phyloP scores from a whole-genome alignment of 2,329 filamentous ascomycete species.

The Trichophyton simii region DNA sequence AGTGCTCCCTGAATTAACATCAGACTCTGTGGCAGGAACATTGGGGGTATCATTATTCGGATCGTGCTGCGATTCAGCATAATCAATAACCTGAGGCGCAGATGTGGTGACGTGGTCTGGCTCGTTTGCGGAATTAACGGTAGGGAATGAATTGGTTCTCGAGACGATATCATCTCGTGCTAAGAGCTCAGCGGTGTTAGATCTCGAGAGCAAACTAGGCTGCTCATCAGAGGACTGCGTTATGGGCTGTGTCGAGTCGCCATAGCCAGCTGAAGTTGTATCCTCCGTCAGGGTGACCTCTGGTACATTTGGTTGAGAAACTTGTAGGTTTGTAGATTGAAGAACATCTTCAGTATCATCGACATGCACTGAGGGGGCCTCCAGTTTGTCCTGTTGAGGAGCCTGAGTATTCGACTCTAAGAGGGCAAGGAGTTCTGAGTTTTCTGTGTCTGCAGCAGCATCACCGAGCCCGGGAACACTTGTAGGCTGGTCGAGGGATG shows the following conservation, averaged over 20 bases:
- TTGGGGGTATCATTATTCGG: neutral
- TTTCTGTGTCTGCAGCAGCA: neutral
- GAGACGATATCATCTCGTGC: constrained; percentile 2
- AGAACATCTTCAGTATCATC: neutral
- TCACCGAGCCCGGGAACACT: neutral
- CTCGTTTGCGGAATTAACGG: constrained; percentile 1
- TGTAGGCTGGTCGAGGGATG: neutral
- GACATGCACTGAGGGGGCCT: neutral
- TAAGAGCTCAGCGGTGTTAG: neutral
- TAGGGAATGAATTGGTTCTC: constrained; percentile 10
- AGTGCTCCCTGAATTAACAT: neutral
- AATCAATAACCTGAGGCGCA: neutral
- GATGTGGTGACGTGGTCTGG: neutral
- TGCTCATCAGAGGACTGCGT: neutral
- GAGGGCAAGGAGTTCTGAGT: neutral
- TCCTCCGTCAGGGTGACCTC: neutral
- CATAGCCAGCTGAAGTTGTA: no score
- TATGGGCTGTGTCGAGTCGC: neutral
- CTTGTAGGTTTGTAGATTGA: neutral
- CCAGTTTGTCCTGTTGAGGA: neutral
- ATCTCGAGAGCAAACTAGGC: neutral
- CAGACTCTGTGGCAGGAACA: neutral
- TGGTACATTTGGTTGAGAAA: no score
- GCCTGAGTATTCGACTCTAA: neutral
- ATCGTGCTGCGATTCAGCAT: neutral